Conservation (phyloP, 176 grass and related monocot species). For the Saccharum spontaneum region DNA sequence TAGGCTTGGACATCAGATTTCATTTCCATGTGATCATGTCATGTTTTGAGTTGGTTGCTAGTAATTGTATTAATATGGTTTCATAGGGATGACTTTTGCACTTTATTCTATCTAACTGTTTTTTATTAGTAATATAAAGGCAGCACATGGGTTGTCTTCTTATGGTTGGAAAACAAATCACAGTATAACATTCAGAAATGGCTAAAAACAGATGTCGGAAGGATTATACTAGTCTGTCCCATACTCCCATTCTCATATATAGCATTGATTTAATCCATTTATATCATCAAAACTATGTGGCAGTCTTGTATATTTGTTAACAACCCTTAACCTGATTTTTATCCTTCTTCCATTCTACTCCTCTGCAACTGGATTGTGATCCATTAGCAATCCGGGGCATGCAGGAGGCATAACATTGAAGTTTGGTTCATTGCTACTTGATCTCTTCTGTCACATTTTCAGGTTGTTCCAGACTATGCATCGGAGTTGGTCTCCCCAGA, state of each 20-base stretch:
- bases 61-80: background rate
- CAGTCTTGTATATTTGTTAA: background rate
- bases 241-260: background rate
- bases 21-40: background rate
- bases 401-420: background rate
- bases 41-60: background rate
- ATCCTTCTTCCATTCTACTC: background rate
- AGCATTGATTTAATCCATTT: background rate
- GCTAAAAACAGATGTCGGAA: background rate
- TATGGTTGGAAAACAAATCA: background rate
- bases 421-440: background rate
- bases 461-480: slow-evolving; percentile 86
- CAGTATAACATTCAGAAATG: background rate
- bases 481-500: slow-evolving; percentile 58
- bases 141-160: background rate
- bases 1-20: slow-evolving; percentile 2
- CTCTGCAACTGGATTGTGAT: background rate
- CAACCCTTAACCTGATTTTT: background rate
- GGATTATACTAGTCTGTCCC: background rate
- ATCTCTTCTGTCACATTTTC: slow-evolving; percentile 21
- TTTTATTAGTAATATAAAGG: slow-evolving; percentile 5
- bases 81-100: background rate
- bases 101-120: background rate
- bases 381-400: background rate
- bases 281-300: background rate